Percentiles rank a stretch among this genome's conserved stretches.
Conservation (phyloP, 495 filamentous ascomycete species). For the Xylona heveae region DNA sequence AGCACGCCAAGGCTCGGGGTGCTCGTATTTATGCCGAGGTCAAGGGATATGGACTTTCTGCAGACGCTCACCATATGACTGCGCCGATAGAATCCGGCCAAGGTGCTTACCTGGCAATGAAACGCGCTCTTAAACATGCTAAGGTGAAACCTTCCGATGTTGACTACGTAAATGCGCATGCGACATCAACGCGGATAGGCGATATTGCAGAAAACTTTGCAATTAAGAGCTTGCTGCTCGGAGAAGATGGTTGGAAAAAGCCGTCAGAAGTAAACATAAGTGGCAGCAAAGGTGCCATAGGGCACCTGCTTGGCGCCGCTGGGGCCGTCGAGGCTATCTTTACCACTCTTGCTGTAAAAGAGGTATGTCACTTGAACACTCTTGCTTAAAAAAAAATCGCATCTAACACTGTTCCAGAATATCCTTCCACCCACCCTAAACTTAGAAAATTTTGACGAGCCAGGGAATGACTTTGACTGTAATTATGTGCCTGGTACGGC, state of each 20-base stretch:
- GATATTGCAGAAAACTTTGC: slow-evolving; percentile 77
- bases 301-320: slow-evolving; percentile 79
- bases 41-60: slow-evolving; percentile 67
- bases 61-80: slow-evolving; percentile 84
- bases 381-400: slow-evolving; percentile 3
- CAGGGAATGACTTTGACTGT: slow-evolving; percentile 44
- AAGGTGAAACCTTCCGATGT: slow-evolving; percentile 42
- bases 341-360: slow-evolving; percentile 49
- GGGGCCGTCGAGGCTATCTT: slow-evolving; percentile 81
- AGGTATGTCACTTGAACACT: slow-evolving; percentile 29
- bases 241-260: slow-evolving; percentile 38
- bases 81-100: slow-evolving; percentile 62
- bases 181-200: slow-evolving; percentile 66
- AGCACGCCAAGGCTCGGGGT: slow-evolving; percentile 61
- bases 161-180: slow-evolving; percentile 92
- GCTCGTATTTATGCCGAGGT: slow-evolving; percentile 80
- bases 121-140: slow-evolving; percentile 55
- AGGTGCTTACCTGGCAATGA: slow-evolving; percentile 73
- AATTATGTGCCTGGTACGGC: slow-evolving; percentile 62
- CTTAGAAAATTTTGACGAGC: slow-evolving; percentile 34
- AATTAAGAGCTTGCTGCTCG: slow-evolving; percentile 58
- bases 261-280: slow-evolving; percentile 58
- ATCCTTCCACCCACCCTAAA: slow-evolving; percentile 77
- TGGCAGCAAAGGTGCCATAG: slow-evolving; percentile 83
- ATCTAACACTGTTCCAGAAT: slow-evolving; percentile 28